Percentiles rank a stretch among this genome's conserved stretches.
Evolutionary conservation across 352 stramenopile species (phyloP).

Genomic region (Globisporangium carolinianum): DNA sequence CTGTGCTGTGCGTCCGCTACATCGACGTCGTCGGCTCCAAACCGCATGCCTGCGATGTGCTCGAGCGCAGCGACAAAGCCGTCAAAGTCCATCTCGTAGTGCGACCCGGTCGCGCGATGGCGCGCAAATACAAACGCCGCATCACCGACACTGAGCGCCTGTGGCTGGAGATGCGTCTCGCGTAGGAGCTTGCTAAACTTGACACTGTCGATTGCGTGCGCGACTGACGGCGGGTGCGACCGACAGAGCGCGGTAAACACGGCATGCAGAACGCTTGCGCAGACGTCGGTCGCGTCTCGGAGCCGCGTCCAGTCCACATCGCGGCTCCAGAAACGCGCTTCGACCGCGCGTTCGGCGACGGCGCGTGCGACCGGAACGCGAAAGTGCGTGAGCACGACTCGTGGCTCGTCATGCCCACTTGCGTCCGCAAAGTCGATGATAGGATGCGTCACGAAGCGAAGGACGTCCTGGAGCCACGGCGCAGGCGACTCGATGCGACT

Average conservation of each 20-base stretch:
- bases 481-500: conserved; percentile 9
- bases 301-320: conserved; percentile 39
- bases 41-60: conserved; percentile 20
- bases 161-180: conserved; percentile 45
- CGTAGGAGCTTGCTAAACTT: conserved; percentile 77
- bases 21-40: no score
- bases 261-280: conserved; percentile 22
- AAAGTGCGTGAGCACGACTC: conserved; percentile 21
- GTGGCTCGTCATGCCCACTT: no score
- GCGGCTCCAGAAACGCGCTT: conserved; percentile 52
- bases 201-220: conserved; percentile 46
- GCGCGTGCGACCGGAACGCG: conserved; percentile 23
- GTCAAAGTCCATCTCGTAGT: conserved; percentile 55
- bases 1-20: no score
- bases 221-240: conserved; percentile 32
- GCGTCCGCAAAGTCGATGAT: conserved; percentile 26
- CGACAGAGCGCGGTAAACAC: conserved; percentile 41
- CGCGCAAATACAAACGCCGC: conserved; percentile 55
- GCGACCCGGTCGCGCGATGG: conserved; percentile 25
- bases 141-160: conserved; percentile 46
- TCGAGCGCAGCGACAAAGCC: conserved; percentile 39
- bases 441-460: conserved; percentile 44
- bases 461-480: conserved; percentile 47
- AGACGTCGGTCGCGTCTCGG: conserved; percentile 24
- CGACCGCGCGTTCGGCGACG: conserved; percentile 28